These are phyloP conservation scores for Theileria equi DNA, from an alignment of 169 alveolate genomes.

Conservation along the genomic window DNA sequence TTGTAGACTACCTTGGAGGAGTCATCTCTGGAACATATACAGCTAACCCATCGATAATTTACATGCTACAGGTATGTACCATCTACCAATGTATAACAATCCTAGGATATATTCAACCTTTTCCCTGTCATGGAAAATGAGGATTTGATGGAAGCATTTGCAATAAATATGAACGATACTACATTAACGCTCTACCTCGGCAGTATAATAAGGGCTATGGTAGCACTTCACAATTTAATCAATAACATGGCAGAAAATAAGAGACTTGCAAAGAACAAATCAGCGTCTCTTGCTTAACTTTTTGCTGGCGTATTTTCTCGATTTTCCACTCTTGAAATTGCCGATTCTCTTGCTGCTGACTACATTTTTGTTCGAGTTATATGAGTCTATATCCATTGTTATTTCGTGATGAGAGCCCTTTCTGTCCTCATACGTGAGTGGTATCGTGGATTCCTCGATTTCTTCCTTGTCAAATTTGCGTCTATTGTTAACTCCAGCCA, in stretches of 20 bases:
- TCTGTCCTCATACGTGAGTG: conserved; percentile 35
- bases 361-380: conserved; percentile 50
- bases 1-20: conserved; percentile 69
- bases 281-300: conserved; percentile 23
- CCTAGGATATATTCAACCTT: conserved; percentile 92
- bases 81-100: neutral
- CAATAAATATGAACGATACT: conserved; percentile 90
- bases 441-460: conserved; percentile 27
- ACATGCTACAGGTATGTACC: conserved; percentile 81
- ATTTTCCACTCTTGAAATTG: conserved; percentile 53
- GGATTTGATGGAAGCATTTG: conserved; percentile 85
- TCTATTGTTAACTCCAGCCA: conserved; percentile 67
- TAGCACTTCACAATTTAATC: conserved; percentile 93
- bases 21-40: conserved; percentile 83
- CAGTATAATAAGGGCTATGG: conserved; percentile 87
- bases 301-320: conserved; percentile 42
- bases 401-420: conserved; percentile 27
- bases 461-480: conserved; percentile 66
- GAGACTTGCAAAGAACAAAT: conserved; percentile 21
- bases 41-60: conserved; percentile 84
- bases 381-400: conserved; percentile 46
- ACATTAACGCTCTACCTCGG: conserved; percentile 90
- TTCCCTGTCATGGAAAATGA: conserved; percentile 88
- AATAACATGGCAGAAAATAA: conserved; percentile 90
- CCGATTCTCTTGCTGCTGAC: conserved; percentile 63